Base-by-base conservation (phyloP, 106 monocot species). In the Chionographis japonica region DNA sequence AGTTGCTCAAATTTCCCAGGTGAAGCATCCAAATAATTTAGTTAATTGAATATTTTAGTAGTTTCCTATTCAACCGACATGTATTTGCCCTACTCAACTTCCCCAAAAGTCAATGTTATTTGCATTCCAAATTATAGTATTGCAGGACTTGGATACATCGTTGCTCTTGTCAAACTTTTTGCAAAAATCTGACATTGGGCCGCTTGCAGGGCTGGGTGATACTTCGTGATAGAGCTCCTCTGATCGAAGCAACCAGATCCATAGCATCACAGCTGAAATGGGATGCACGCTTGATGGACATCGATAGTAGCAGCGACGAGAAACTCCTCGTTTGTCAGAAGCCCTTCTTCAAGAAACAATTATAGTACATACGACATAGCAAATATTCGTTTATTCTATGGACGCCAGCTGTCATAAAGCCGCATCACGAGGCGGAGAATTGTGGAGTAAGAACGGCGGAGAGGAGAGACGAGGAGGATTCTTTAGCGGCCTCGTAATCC, bases 201-300 rank as follows among this genome's bases (percentile, higher is more conserved):
- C 39, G 60, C n/a, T 68, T 84, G 71, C 81, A 94, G 94, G 94
- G 94, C 13, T 94, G 94, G 94, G 78, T 90, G 50, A 83, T 94
- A 69, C 58, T 94, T 58, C 85, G 77, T n/a, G 94, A 94, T 72
- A 54, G 61, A 6, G 68, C 74, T 16, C 40, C 69, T 50, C 81
- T 90, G 14, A 83, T 88, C 49, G 88, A 91, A 74, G 20, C 80
- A 12, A 73, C 79, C 6, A 77, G 94, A 69, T 78, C 80, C 8
- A 46, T 86, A 15, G 66, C 70, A 37, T 73, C 83, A 55, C 79
- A 81, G 72, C 68, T 94, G 37, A 85, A 79, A 72, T 94, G 94
- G 94, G 94, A 94, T 63, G 65, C 82, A 38, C 77, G 94, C 6
- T 63, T 88, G 64, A 77, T 88, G 13, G 76, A 79, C 14, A 58